Evolutionary conservation across 2,329 filamentous ascomycete species (phyloP), one percentile per base, ranked within the genome.

Genomic region (Escovopsis sp.): DNA sequence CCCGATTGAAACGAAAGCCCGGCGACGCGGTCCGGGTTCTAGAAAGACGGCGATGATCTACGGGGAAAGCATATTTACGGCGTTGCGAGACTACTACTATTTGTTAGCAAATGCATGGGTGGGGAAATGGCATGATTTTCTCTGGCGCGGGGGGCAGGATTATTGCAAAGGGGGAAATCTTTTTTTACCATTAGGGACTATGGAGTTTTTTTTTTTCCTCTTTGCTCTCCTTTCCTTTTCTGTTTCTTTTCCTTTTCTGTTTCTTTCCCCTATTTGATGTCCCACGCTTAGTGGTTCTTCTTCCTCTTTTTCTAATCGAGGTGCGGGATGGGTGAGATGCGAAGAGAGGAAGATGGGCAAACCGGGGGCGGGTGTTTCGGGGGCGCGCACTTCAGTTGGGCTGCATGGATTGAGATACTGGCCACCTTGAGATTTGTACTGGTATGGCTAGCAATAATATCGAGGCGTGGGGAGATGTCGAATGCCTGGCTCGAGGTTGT

Each of bases 51-150:
- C 36, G 45, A 46, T 39, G 41, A 42, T 42, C 45, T 49, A 43
- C 44, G 44, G n/a, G 52, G 41, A 52, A 23, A 55, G 50, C 53
- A 55, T 57, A 43, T 49, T 48, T 46, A 46, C 34, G 54, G 54
- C 54, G 54, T 57, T 57, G 45, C 46, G 48, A 47, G 48, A 53
- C 50, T 42, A 53, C 50, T 42, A 23, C 5, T 23, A 47, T 45
- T 45, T 43, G 42, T 45, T 44, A 40, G 33, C 38, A 36, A 41
- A 40, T 42, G 44, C 45, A 47, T 42, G 45, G 41, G 41, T 43
- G 43, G 46, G 43, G 39, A 42, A 39, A 50, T 43, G 46, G 43
- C 49, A 51, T 49, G 45, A 42, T 45, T 46, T 46, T 23, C 50
- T 41, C 28, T 37, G 37, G 39, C 40, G 43, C 34, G 23, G 36